These are phyloP conservation scores for Acanthamoeba sp. DNA, from an alignment of 208 protist species.

Conservation along the genomic window DNA sequence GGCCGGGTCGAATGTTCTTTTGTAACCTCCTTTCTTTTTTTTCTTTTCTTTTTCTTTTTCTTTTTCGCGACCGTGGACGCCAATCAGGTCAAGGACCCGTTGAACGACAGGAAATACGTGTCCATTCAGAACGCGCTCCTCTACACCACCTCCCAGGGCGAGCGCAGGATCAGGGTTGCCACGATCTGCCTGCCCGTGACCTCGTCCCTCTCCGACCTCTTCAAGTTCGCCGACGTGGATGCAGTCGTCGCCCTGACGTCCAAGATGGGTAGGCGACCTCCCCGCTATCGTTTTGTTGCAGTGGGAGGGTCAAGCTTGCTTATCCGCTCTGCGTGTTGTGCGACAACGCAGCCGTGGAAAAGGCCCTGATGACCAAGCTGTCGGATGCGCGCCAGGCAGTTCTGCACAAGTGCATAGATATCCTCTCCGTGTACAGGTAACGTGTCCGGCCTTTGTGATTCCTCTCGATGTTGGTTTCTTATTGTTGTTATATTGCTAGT, in stretches of 20 bases:
- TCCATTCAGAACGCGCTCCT: slow-evolving; percentile 90
- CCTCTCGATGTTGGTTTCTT: no score
- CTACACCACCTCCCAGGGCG: slow-evolving; percentile 89
- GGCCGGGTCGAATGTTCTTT: no score
- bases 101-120: slow-evolving; percentile 70
- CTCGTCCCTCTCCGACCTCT: slow-evolving; percentile 77
- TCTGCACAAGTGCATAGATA: slow-evolving; percentile 53
- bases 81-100: slow-evolving; percentile 18
- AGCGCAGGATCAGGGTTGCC: slow-evolving; percentile 90
- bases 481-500: no score
- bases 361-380: slow-evolving; percentile 46
- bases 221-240: slow-evolving; percentile 79
- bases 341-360: slow-evolving; percentile 13
- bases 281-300: background rate
- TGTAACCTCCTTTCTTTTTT: no score
- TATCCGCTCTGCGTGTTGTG: background rate
- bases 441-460: background rate
- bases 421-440: slow-evolving; percentile 27
- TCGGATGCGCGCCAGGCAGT: slow-evolving; percentile 50
- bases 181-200: slow-evolving; percentile 88
- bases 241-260: slow-evolving; percentile 84
- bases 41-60: no score
- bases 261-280: slow-evolving; percentile 77
- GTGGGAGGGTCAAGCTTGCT: background rate
- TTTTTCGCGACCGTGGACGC: no score